Base-by-base conservation (phyloP, 169 alveolate genomes). In the Plasmodium coatneyi region DNA sequence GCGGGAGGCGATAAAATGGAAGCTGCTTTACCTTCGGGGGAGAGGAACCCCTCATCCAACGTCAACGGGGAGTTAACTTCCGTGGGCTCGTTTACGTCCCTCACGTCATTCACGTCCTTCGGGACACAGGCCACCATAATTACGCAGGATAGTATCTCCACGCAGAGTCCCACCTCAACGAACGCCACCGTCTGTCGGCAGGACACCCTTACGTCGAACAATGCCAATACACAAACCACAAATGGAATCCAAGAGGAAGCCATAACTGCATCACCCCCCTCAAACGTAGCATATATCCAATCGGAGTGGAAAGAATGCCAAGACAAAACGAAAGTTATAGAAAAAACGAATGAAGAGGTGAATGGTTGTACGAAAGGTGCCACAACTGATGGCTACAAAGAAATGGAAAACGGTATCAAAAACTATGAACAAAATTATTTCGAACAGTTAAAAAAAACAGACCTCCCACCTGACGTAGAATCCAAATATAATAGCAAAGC, bases 371-470 rank as follows among this genome's bases (percentile, higher is more conserved):
- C 36, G 60, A 72, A 5, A 41, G 49, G 28, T 7, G 46, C 39
- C 46, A 56, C 22, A 30, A 25, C 2, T n/a, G 92, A 71, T 25
- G 52, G 49, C 25, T 66, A 83, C 46, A 60, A 70, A 54, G 71
- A 78, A 1, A 80, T 91, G 25, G 84, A 91, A 71, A 83, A 66
- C 1, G 36, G 76, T 1, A 9, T 7, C 14, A n/a, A 66, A 66
- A 22, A 28, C 12, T 36, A 66, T 25, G 76, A 66, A 25, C 76
- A 66, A 1, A 66, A 66, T 66, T 7, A 19, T 25, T 66, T 2
- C 36, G 10, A 60, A 60, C 41, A 25, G 2, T 19, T 66, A 66
- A 25, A 66, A 66, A 66, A 66, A 2, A 25, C 41, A 19, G 36
- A 66, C 1, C 9, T 7, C 1, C n/a, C 76, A 25, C 22, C 76